Percentiles rank a stretch among this genome's conserved stretches.
phyloP scores from a whole-genome alignment of 139 green algal genomes.

The Closterium sp. region DNA sequence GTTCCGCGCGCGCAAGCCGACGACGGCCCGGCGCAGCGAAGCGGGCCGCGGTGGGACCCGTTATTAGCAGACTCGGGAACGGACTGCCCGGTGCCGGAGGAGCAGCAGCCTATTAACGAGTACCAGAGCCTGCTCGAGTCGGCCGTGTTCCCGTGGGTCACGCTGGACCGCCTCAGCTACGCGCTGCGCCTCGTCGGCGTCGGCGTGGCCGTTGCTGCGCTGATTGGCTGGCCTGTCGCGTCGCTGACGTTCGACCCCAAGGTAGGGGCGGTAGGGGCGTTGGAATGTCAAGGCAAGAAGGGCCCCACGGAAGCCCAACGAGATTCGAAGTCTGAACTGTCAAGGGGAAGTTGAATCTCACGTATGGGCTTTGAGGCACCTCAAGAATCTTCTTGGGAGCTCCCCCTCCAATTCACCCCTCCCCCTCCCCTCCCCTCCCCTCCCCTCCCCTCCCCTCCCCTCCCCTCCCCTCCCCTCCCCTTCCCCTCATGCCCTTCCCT shows the following conservation, averaged over 20 bases:
- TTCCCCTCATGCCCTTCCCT: too few relatives aligned
- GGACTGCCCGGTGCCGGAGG: conserved; percentile 22
- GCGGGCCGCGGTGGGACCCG: background rate
- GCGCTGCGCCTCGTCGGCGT: conserved; percentile 2
- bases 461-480: too few relatives aligned
- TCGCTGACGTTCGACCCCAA: conserved; percentile 33
- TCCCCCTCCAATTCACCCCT: background rate
- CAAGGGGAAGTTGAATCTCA: background rate
- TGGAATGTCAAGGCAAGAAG: too few relatives aligned
- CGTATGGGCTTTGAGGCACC: too few relatives aligned
- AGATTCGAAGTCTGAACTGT: background rate
- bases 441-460: too few relatives aligned
- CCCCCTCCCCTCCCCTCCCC: background rate
- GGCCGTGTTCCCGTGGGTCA: conserved; percentile 23
- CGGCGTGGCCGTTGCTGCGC: conserved; percentile 4
- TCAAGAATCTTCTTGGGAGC: too few relatives aligned
- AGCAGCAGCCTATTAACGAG: conserved; percentile 40
- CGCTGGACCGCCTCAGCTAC: conserved; percentile 18
- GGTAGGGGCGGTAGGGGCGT: conserved; percentile 1
- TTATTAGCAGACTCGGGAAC: background rate
- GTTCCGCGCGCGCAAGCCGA: background rate
- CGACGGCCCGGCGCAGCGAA: background rate
- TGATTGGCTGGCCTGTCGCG: conserved; percentile 35
- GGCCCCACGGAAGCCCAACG: too few relatives aligned
- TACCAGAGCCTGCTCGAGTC: conserved; percentile 26